Conservation (phyloP, 2,329 filamentous ascomycete species). For the Clarireedia sp. region DNA sequence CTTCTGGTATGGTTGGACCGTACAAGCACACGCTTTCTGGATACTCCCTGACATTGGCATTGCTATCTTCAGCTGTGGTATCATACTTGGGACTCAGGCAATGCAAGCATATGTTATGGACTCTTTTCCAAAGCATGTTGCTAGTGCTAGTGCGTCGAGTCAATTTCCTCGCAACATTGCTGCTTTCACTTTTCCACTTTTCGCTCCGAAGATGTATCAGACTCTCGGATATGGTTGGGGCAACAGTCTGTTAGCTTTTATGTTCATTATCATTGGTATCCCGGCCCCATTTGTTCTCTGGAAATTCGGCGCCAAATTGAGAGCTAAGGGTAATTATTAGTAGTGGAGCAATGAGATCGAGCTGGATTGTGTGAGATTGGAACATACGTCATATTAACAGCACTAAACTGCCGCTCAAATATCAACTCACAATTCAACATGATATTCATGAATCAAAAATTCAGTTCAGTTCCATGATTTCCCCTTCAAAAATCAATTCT, state of each 20-base stretch:
- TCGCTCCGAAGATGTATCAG: constrained; percentile 14
- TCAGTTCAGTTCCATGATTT: too few relatives aligned
- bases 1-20: constrained; percentile 51
- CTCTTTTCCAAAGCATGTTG: constrained; percentile 32
- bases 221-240: constrained; percentile 38
- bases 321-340: constrained; percentile 16
- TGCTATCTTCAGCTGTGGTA: constrained; percentile 24
- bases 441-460: too few relatives aligned
- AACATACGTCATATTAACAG: too few relatives aligned
- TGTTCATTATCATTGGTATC: constrained; percentile 41
- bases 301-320: constrained; percentile 28
- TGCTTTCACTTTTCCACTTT: constrained; percentile 36
- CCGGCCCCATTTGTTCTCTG: constrained; percentile 37
- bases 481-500: too few relatives aligned
- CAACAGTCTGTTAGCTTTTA: constrained; percentile 35
- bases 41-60: constrained; percentile 32
- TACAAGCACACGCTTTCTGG: constrained; percentile 44
- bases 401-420: too few relatives aligned
- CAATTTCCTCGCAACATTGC: not conserved
- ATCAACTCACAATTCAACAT: too few relatives aligned
- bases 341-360: not conserved
- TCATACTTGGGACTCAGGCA: constrained; percentile 33
- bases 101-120: constrained; percentile 39
- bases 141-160: constrained; percentile 33
- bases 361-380: too few relatives aligned